Percentiles rank a stretch among this genome's conserved stretches.
phyloP scores from a whole-genome alignment of 139 green algal genomes.

The Micractinium conductrix region DNA sequence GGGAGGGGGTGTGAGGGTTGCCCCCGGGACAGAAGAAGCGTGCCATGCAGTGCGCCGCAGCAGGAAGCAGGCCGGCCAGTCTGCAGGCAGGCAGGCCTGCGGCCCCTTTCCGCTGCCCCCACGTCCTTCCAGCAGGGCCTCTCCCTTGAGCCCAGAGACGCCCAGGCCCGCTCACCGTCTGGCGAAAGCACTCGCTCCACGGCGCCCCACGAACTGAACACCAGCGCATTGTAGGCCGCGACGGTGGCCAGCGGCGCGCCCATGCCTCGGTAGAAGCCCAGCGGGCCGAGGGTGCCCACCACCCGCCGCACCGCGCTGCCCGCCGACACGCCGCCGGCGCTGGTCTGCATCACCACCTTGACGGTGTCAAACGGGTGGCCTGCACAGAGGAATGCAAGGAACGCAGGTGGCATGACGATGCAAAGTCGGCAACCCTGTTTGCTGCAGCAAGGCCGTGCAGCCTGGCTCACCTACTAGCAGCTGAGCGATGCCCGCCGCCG shows the following conservation, averaged over 20 bases:
- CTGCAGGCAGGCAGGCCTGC: neutral
- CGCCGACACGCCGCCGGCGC: neutral
- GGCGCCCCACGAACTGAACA: slow-evolving; percentile 72
- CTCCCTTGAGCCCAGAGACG: no score
- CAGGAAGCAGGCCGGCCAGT: neutral
- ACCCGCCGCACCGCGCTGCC: slow-evolving; percentile 37
- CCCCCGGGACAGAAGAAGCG: neutral
- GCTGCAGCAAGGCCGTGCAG: neutral
- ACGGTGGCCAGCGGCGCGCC: slow-evolving; percentile 80
- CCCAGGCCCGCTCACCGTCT: slow-evolving; percentile 62
- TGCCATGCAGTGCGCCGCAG: neutral
- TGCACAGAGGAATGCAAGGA: neutral
- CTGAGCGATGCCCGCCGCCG: slow-evolving; percentile 18
- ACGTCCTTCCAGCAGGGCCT: no score
- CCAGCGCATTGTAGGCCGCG: slow-evolving; percentile 80
- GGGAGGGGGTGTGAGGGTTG: neutral
- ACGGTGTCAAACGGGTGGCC: slow-evolving; percentile 73
- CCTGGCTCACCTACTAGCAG: slow-evolving; percentile 12
- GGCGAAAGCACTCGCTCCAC: slow-evolving; percentile 68
- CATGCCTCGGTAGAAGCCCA: slow-evolving; percentile 80
- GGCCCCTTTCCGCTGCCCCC: no score
- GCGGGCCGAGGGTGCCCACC: slow-evolving; percentile 58
- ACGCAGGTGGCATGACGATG: neutral
- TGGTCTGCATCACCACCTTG: slow-evolving; percentile 49
- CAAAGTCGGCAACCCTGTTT: neutral